phyloP scores from a whole-genome alignment of 768 basidiomycete genomes.

The Rhizopogon salebrosus region DNA sequence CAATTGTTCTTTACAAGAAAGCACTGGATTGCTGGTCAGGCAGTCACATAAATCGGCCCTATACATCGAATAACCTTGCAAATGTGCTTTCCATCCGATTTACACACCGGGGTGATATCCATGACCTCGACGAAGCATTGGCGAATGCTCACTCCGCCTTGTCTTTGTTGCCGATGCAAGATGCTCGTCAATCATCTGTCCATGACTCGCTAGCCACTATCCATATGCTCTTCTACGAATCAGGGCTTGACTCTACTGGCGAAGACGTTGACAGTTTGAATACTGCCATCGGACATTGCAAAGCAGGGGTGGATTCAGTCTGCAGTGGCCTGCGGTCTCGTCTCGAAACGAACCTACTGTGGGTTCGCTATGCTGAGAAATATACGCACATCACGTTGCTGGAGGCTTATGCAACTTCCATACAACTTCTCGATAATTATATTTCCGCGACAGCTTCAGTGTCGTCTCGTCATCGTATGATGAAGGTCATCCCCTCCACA shows the following conservation, averaged over 20 bases:
- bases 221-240: constrained; percentile 6
- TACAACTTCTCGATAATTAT: no score
- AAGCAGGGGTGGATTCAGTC: neutral
- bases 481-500: neutral
- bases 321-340: no score
- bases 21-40: no score
- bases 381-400: neutral
- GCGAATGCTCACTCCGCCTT: no score
- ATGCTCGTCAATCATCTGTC: neutral
- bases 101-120: neutral
- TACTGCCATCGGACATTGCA: neutral
- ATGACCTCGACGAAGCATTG: constrained; percentile 1
- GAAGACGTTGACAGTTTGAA: neutral
- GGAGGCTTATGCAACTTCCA: constrained; percentile 1
- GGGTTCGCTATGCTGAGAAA: neutral
- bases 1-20: no score
- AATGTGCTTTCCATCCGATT: no score
- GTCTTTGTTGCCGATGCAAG: no score
- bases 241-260: no score
- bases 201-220: neutral
- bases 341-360: neutral
- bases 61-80: no score
- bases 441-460: neutral
- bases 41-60: no score
- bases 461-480: neutral